Percentiles rank a stretch among this genome's conserved stretches.
Conservation (phyloP, 179 eudicot genomes). For the Nepenthes alata region DNA sequence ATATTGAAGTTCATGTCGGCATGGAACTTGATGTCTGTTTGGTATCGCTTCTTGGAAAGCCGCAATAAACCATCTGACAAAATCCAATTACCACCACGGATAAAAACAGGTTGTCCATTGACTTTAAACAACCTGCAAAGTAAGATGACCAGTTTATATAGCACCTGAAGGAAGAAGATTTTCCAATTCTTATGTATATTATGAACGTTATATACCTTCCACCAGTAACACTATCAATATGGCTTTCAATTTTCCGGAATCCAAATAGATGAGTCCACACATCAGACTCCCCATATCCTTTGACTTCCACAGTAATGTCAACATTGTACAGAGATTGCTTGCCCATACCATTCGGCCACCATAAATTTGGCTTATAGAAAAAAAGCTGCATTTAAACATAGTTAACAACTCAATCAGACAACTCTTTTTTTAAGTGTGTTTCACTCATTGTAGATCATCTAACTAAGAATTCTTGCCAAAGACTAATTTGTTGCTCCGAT, state of each 20-base stretch:
- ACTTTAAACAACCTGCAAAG: conserved; percentile 78
- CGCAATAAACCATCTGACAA: conserved; percentile 91
- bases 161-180: neutral
- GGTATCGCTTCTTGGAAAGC: conserved; percentile 75
- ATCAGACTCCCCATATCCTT: conserved; percentile 84
- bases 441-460: too few relatives aligned
- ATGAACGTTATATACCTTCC: conserved; percentile 53
- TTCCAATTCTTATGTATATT: neutral
- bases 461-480: too few relatives aligned
- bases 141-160: neutral
- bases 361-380: conserved; percentile 78
- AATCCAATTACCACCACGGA: conserved; percentile 99
- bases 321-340: conserved; percentile 82
- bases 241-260: conserved; percentile 83
- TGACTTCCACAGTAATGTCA: conserved; percentile 56
- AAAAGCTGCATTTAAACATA: conserved; percentile 45
- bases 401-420: conserved; percentile 6
- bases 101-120: conserved; percentile 80
- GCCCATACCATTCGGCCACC: conserved; percentile 99
- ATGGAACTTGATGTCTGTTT: conserved; percentile 92
- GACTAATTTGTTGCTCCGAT: too few relatives aligned
- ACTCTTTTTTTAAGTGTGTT: neutral
- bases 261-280: conserved; percentile 71
- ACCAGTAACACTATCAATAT: conserved; percentile 72
- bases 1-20: conserved; percentile 98